Evolutionary conservation across 2,329 filamentous ascomycete genomes (phyloP).

Genomic region (Chaetomium olivaceum): DNA sequence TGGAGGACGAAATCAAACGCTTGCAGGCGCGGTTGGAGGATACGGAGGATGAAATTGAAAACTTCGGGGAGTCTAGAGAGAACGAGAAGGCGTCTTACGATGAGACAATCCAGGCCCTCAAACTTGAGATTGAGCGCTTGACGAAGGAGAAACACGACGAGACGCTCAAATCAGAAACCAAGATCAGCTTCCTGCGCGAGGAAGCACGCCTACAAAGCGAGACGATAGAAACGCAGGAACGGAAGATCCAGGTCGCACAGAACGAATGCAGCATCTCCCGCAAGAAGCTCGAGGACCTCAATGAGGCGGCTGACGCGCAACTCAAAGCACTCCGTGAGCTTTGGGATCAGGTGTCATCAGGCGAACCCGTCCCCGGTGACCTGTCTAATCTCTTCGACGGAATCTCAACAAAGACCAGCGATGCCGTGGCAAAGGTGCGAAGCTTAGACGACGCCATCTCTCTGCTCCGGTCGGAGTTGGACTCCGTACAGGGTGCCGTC

Average conservation of each 20-base stretch:
- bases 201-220: slow-evolving; percentile 62
- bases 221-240: slow-evolving; percentile 59
- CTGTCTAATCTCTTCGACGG: slow-evolving; percentile 59
- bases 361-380: slow-evolving; percentile 56
- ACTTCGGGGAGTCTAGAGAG: slow-evolving; percentile 78
- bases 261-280: slow-evolving; percentile 55
- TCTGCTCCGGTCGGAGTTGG: slow-evolving; percentile 64
- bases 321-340: slow-evolving; percentile 58
- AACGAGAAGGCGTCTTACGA: slow-evolving; percentile 74
- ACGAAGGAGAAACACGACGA: slow-evolving; percentile 60
- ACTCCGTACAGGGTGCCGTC: slow-evolving; percentile 56
- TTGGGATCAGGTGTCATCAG: slow-evolving; percentile 58
- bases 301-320: slow-evolving; percentile 55
- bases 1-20: slow-evolving; percentile 77
- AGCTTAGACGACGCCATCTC: slow-evolving; percentile 60
- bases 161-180: slow-evolving; percentile 58
- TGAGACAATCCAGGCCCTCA: slow-evolving; percentile 65
- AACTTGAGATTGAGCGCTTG: slow-evolving; percentile 68
- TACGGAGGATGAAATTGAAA: slow-evolving; percentile 86
- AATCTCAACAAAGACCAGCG: slow-evolving; percentile 58
- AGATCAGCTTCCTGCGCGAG: slow-evolving; percentile 63
- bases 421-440: slow-evolving; percentile 60
- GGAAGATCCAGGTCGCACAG: slow-evolving; percentile 55
- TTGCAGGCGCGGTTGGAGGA: slow-evolving; percentile 81
- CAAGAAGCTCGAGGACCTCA: slow-evolving; percentile 51